Evolutionary conservation across 164 flowering plant species (phyloP).

Genomic region (grape (Vitis vinifera)): ASM3070453v1 NC_081822.1:10520501-10521000

Average conservation of each 20-base stretch:
- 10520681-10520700: not conserved
- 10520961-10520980: constrained; percentile 90
- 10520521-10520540: constrained; percentile 6
- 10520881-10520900: not conserved
- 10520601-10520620: constrained; percentile 63
- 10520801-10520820: no score
- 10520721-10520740: no score
- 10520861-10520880: not conserved
- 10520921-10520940: constrained; percentile 99
- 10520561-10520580: constrained; percentile 79
- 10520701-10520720: no score
- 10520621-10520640: constrained; percentile 9
- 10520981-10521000: constrained; percentile 47
- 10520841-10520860: not conserved
- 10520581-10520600: constrained; percentile 83
- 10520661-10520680: not conserved
- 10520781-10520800: no score
- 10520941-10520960: constrained; percentile 98
- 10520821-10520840: not conserved
- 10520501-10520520: constrained; percentile 2
- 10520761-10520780: no score
- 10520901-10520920: constrained; percentile 91
- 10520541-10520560: constrained; percentile 55
- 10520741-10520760: no score
- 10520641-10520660: not conserved